Conservation (phyloP, 495 filamentous ascomycete genomes). For the Penicillium taxi region DNA sequence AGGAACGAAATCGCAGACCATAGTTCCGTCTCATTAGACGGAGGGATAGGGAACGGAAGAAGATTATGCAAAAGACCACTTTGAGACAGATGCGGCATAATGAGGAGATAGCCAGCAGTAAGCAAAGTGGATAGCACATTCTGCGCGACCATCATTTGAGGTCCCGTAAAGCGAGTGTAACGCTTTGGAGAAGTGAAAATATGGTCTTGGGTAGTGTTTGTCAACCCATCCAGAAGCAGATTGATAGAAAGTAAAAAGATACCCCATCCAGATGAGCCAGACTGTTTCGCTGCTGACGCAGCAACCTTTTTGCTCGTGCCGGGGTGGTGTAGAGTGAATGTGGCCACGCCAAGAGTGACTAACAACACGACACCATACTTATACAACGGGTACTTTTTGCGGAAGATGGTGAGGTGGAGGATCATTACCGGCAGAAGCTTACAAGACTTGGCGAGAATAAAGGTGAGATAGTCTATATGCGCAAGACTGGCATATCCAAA, state of each 20-base stretch:
- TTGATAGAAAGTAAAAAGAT: constrained; percentile 83
- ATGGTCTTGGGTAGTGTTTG: constrained; percentile 93
- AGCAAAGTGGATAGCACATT: constrained; percentile 74
- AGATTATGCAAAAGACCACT: constrained; percentile 58
- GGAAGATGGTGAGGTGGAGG: constrained; percentile 87
- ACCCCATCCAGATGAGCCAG: constrained; percentile 63
- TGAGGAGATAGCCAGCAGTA: constrained; percentile 64
- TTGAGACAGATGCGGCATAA: constrained; percentile 67
- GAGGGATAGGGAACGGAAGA: constrained; percentile 52
- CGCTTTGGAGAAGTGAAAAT: constrained; percentile 59
- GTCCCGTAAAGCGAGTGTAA: constrained; percentile 71
- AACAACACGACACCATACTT: constrained; percentile 90
- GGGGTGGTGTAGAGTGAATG: constrained; percentile 85
- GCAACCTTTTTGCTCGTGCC: constrained; percentile 61
- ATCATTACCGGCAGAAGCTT: constrained; percentile 97
- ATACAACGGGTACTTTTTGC: constrained; percentile 83
- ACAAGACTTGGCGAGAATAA: constrained; percentile 95
- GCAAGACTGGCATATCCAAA: constrained; percentile 90
- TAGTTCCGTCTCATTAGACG: constrained; percentile 57
- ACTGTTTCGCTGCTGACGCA: constrained; percentile 34
- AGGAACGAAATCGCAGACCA: constrained; percentile 73
- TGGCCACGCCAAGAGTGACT: constrained; percentile 85
- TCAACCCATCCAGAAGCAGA: constrained; percentile 89
- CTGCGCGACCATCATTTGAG: constrained; percentile 99
- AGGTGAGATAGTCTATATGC: constrained; percentile 98